A percentile compares a stretch with the other conserved stretches of the same genome.
phyloP scores from a whole-genome alignment of 768 basidiomycete species.

The Agaricus subrufescens region DNA sequence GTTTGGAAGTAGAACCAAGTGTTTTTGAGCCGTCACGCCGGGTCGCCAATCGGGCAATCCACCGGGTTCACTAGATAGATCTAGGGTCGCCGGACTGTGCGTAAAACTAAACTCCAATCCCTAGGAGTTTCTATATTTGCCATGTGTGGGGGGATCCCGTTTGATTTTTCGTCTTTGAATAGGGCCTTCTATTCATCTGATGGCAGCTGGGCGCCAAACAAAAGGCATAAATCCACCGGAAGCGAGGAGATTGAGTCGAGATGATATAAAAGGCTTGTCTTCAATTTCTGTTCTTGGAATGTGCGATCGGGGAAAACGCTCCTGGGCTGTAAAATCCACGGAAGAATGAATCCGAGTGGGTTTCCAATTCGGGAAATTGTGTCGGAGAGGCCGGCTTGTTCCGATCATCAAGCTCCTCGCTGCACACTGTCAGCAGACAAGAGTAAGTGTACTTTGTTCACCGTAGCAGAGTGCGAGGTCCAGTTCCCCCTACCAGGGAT shows the following conservation, averaged over 20 bases:
- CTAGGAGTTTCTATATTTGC: constrained; percentile 35
- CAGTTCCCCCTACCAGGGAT: not conserved
- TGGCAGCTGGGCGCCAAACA: constrained; percentile 30
- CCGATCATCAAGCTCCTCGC: constrained; percentile 25
- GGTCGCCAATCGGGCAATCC: constrained; percentile 47
- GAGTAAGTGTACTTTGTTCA: not conserved
- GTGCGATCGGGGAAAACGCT: constrained; percentile 4
- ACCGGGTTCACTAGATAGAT: constrained; percentile 65
- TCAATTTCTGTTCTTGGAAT: constrained; percentile 5
- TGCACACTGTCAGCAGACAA: not conserved
- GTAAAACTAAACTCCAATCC: constrained; percentile 32
- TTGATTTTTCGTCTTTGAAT: constrained; percentile 27
- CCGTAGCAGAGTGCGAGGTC: not conserved
- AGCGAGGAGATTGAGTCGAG: constrained; percentile 9
- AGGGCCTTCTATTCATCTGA: constrained; percentile 28
- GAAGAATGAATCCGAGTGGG: constrained; percentile 8
- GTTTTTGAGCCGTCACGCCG: constrained; percentile 36
- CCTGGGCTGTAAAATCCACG: constrained; percentile 5
- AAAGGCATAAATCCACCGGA: constrained; percentile 12
- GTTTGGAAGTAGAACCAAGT: constrained; percentile 32
- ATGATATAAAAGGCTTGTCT: not conserved
- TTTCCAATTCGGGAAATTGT: constrained; percentile 12
- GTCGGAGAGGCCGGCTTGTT: constrained; percentile 27
- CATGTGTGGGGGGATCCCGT: constrained; percentile 40
- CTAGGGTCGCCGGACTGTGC: constrained; percentile 59